phyloP scores from a whole-genome alignment of 768 basidiomycete species.

The Agrocybe chaxingu region DNA sequence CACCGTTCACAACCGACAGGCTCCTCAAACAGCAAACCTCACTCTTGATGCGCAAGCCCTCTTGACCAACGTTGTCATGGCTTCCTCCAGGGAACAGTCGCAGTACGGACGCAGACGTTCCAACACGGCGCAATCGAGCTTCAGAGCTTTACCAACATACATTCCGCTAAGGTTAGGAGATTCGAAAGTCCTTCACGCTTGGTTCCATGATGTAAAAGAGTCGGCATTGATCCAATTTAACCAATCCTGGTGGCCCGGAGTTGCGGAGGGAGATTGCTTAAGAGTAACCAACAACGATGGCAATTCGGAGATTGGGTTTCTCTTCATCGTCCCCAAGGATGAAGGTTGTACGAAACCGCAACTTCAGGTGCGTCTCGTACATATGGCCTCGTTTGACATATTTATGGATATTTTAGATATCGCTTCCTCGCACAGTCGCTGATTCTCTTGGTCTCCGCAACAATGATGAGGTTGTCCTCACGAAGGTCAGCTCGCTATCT shows the following conservation, averaged over 20 bases:
- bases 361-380: constrained; percentile 51
- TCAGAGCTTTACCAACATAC: constrained; percentile 40
- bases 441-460: constrained; percentile 70
- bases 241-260: constrained; percentile 74
- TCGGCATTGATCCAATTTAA: constrained; percentile 63
- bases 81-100: constrained; percentile 61
- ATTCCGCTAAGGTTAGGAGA: constrained; percentile 60
- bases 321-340: constrained; percentile 68
- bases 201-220: constrained; percentile 74
- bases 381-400: background rate
- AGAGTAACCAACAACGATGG: constrained; percentile 47
- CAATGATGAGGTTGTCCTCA: constrained; percentile 66
- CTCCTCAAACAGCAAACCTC: too few species aligned
- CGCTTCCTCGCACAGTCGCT: constrained; percentile 69
- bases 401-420: constrained; percentile 47
- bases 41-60: too few species aligned
- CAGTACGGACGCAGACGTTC: constrained; percentile 66
- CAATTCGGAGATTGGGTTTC: constrained; percentile 37
- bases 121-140: constrained; percentile 69
- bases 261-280: constrained; percentile 72
- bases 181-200: constrained; percentile 57
- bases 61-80: constrained; percentile 34
- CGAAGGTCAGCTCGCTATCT: constrained; percentile 43
- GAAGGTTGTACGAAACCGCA: constrained; percentile 59
- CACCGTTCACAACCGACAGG: too few species aligned